Evolutionary conservation across 2,329 filamentous ascomycete genomes (phyloP).

Genomic region (Botrytis sinoallii): DNA sequence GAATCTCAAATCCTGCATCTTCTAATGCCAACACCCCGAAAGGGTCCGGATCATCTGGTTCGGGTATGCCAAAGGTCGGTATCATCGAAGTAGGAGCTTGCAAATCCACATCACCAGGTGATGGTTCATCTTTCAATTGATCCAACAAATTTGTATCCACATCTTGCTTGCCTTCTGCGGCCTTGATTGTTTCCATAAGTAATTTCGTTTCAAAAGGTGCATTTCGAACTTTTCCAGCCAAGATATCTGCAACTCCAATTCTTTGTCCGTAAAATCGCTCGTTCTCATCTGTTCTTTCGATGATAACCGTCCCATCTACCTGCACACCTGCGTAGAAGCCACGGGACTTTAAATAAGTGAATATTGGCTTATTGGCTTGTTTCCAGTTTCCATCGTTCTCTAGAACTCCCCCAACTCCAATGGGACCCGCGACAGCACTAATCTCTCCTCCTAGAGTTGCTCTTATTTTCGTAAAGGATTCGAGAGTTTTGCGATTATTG

Average conservation of each 20-base stretch:
- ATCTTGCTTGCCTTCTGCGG: slow-evolving; percentile 78
- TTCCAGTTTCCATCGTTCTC: slow-evolving; percentile 42
- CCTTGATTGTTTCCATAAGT: slow-evolving; percentile 71
- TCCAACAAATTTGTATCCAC: slow-evolving; percentile 68
- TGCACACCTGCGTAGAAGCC: slow-evolving; percentile 86
- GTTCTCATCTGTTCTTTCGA: slow-evolving; percentile 85
- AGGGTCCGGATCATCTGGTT: slow-evolving; percentile 80
- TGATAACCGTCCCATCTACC: slow-evolving; percentile 81
- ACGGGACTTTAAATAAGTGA: slow-evolving; percentile 84
- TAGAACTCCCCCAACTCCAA: slow-evolving; percentile 50
- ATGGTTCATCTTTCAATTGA: slow-evolving; percentile 59
- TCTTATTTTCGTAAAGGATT: slow-evolving; percentile 75
- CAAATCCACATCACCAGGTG: slow-evolving; percentile 72
- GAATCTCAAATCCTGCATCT: slow-evolving; percentile 82
- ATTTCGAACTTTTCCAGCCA: slow-evolving; percentile 41
- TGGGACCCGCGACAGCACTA: slow-evolving; percentile 70
- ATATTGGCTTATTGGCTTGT: slow-evolving; percentile 65
- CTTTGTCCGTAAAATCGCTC: slow-evolving; percentile 75
- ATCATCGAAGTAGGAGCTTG: slow-evolving; percentile 39
- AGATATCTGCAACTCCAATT: slow-evolving; percentile 59
- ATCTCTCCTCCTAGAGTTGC: slow-evolving; percentile 81
- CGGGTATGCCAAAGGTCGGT: slow-evolving; percentile 72
- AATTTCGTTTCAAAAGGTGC: slow-evolving; percentile 43
- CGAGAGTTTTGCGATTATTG: slow-evolving; percentile 78
- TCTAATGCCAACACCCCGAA: slow-evolving; percentile 90